phyloP scores from a whole-genome alignment of 805 yeast species.

The Hanseniaspora jakobsenii region DNA sequence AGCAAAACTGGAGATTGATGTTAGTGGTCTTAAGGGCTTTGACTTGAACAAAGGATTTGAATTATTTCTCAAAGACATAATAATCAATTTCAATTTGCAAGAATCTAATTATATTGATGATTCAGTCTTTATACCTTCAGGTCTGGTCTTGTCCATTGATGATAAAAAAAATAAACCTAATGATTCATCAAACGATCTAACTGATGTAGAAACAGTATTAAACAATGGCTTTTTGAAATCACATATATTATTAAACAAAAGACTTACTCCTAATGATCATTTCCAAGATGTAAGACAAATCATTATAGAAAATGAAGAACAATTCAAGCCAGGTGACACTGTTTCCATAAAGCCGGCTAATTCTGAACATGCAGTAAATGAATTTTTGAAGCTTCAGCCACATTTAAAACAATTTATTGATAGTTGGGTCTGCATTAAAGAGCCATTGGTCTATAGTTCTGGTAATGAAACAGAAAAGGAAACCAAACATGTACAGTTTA shows the following conservation, averaged over 20 bases:
- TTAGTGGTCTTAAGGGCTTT: constrained; percentile 58
- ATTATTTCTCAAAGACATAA: constrained; percentile 30
- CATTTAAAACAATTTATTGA: constrained; percentile 69
- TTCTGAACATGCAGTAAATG: constrained; percentile 48
- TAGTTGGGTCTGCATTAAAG: not conserved
- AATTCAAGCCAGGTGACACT: constrained; percentile 69
- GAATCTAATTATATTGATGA: constrained; percentile 19
- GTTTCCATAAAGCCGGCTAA: constrained; percentile 66
- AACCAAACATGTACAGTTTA: constrained; percentile 38
- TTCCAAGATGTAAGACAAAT: constrained; percentile 77
- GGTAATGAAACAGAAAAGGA: not conserved
- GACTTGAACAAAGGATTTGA: constrained; percentile 34
- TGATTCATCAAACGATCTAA: not conserved
- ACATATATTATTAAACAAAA: too few species aligned
- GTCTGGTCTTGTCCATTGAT: constrained; percentile 19
- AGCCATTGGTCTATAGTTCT: too few species aligned
- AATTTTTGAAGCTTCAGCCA: constrained; percentile 49
- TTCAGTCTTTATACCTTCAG: constrained; percentile 24
- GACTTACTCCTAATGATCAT: constrained; percentile 62
- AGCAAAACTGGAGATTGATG: constrained; percentile 80
- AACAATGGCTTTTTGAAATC: too few species aligned
- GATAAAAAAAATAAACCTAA: not conserved
- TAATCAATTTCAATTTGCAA: constrained; percentile 21
- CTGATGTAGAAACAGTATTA: constrained; percentile 30
- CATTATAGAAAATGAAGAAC: constrained; percentile 32